Evolutionary conservation across 1,284 basidiomycete species (phyloP), one percentile per base, ranked within the genome.

Genomic region (Fomes fomentarius): DNA sequence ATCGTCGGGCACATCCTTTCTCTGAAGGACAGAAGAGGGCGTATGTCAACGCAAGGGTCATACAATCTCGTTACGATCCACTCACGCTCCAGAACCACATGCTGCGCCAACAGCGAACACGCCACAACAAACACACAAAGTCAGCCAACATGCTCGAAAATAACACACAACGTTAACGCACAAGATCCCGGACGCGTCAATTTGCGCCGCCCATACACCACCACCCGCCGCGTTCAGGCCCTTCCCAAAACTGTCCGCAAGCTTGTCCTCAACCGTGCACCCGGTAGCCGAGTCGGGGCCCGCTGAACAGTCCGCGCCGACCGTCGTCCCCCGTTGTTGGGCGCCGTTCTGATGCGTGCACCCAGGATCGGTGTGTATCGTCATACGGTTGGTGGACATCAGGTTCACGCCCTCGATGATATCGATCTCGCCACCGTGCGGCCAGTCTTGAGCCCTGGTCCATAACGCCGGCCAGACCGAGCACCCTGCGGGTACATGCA

Each of bases 21-120:
- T 62, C 77, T 79, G 41, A 69, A 26, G 31, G 15, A 28, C 38
- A 28, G 17, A 52, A 60, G 55, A 28, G 21, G n/a, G n/a, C n/a
- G n/a, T n/a, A n/a, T n/a, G n/a, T n/a, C n/a, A n/a, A n/a, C n/a
- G n/a, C n/a, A n/a, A n/a, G n/a, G n/a, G n/a, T n/a, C n/a, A n/a
- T 44, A 48, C 21, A 12, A 40, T 1, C 10, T 21, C 19, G 7
- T n/a, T 10, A 22, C 42, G 10, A 26, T 19, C 28, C 8, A 75
- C 85, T 63, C 61, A 89, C 87, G 51, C 80, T 80, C 81, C 86
- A 88, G 70, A 88, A 93, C 90, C 90, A 93, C 34, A 90, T 80
- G 63, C 77, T 79, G 52, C 12, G 17, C 24, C 15, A 37, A 12
- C 28, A 30, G 28, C 7, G 7, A 30, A 30, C 6, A 12, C 28